Conservation (phyloP, 176 grass and related monocot species). For the Stipa capillata region DNA sequence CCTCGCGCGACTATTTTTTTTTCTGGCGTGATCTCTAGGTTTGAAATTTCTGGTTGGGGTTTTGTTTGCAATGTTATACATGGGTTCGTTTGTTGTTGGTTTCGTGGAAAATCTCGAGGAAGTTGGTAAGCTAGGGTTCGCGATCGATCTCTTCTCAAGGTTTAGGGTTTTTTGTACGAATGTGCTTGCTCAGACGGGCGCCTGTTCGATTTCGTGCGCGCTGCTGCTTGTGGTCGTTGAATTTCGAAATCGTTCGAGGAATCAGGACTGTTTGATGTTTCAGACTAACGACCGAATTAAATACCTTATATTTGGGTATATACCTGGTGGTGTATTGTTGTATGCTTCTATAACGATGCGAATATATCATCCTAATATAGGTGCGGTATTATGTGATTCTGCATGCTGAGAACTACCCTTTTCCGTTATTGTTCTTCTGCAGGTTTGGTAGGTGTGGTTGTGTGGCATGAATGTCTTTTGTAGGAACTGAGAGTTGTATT, state of each 20-base stretch:
- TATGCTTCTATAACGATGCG: background rate
- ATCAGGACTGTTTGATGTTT: background rate
- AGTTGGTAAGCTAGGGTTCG: background rate
- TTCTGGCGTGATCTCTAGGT: background rate
- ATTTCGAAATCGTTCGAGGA: background rate
- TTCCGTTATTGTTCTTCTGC: background rate
- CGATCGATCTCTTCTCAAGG: background rate
- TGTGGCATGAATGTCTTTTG: background rate
- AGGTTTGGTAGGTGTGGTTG: background rate
- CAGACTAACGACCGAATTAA: background rate
- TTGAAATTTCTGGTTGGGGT: background rate
- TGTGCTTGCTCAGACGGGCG: background rate
- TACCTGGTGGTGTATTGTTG: background rate
- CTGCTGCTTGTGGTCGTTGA: background rate
- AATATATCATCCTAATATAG: background rate
- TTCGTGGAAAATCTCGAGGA: background rate
- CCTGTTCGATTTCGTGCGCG: background rate
- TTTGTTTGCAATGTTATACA: background rate
- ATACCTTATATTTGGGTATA: too few species aligned
- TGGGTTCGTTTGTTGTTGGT: background rate
- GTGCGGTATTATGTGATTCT: background rate
- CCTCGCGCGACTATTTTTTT: background rate
- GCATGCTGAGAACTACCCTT: background rate
- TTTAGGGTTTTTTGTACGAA: conserved; percentile 13
- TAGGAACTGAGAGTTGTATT: background rate